Evolutionary conservation across 441 rosid genomes (phyloP).

Genomic region (Brassica hybrid): DNA sequence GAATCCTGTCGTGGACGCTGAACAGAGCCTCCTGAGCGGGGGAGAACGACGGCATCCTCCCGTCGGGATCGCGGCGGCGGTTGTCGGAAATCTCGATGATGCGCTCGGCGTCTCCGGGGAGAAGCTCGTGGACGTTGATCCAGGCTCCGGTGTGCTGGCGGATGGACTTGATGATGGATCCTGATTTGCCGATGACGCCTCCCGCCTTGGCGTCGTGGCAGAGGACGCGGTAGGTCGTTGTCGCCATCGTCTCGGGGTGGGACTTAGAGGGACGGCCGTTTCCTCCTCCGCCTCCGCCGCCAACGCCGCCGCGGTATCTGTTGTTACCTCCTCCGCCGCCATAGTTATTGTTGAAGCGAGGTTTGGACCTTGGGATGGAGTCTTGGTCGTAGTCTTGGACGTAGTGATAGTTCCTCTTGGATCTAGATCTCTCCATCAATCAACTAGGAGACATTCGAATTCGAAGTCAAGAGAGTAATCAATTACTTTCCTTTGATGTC

Average conservation of each 20-base stretch:
- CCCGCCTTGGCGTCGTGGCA: conserved; percentile 92
- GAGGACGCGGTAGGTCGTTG: conserved; percentile 84
- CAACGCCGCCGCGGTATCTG: conserved; percentile 39
- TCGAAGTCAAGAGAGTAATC: conserved; percentile 8
- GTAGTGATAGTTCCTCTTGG: conserved; percentile 86
- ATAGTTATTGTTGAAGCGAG: conserved; percentile 62
- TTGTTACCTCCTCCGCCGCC: conserved; percentile 17
- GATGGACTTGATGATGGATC: conserved; percentile 83
- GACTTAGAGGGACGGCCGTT: conserved; percentile 39
- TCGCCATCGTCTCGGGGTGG: conserved; percentile 66
- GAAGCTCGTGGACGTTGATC: conserved; percentile 92
- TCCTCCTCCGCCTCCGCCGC: too few relatives aligned
- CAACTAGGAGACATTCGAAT: conserved; percentile 4
- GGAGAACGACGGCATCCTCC: conserved; percentile 85
- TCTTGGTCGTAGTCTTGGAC: conserved; percentile 88
- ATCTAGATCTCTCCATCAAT: conserved; percentile 97
- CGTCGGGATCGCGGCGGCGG: conserved; percentile 92
- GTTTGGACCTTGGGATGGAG: conserved; percentile 60
- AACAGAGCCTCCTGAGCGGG: conserved; percentile 94
- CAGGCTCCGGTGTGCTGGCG: conserved; percentile 95
- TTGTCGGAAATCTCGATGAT: conserved; percentile 94
- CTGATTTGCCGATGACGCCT: conserved; percentile 93
- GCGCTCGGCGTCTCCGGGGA: conserved; percentile 84
- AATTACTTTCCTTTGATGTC: conserved; percentile 9
- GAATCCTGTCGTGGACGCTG: conserved; percentile 80